These are phyloP conservation scores for Colletotrichum sp. DNA, from an alignment of 2,329 filamentous ascomycete genomes.

Conservation along the genomic window DNA sequence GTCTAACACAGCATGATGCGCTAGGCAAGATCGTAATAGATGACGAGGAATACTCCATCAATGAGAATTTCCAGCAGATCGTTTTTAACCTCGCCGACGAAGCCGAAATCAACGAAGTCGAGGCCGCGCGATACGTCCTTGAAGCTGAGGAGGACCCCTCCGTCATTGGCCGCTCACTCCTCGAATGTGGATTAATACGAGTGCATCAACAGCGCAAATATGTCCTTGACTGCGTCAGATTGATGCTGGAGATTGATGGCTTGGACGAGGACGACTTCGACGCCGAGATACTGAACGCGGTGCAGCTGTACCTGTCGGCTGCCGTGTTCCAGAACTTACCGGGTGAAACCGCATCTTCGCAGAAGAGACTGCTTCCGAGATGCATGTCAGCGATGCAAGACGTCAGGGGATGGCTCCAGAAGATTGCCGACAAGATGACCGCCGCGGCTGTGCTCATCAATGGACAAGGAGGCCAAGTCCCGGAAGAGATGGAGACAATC, in stretches of 20 bases:
- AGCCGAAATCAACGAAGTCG: constrained; percentile 86
- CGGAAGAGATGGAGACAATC: constrained; percentile 77
- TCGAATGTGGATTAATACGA: constrained; percentile 81
- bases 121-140: constrained; percentile 79
- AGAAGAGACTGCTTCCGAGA: constrained; percentile 66
- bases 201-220: constrained; percentile 88
- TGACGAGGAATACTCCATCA: constrained; percentile 79
- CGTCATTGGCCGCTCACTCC: constrained; percentile 72
- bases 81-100: constrained; percentile 84
- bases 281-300: constrained; percentile 50
- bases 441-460: constrained; percentile 78
- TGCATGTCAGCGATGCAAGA: constrained; percentile 79
- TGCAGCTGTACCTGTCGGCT: constrained; percentile 61
- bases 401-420: constrained; percentile 78
- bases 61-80: constrained; percentile 85
- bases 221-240: constrained; percentile 81
- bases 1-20: constrained; percentile 24
- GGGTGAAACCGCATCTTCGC: constrained; percentile 15
- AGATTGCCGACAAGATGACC: constrained; percentile 76
- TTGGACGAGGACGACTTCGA: constrained; percentile 63
- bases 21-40: constrained; percentile 78
- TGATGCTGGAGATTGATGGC: constrained; percentile 75
- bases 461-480: constrained; percentile 50
- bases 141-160: constrained; percentile 73
- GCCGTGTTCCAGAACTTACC: constrained; percentile 57